Conservation (phyloP, 345 rosid species). For the Camelina hispida region DNA sequence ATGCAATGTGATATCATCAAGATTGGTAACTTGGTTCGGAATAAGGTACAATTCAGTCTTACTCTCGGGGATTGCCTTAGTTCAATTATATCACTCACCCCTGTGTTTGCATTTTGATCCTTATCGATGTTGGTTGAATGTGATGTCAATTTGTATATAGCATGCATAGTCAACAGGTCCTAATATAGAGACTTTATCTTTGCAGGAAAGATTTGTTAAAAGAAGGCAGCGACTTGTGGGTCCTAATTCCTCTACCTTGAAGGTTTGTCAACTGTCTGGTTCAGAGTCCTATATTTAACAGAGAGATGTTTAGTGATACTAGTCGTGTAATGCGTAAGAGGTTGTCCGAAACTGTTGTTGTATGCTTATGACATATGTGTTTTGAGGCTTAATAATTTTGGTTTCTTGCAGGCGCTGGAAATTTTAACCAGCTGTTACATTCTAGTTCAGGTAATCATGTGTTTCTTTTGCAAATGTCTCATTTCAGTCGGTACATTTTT, state of each 20-base stretch:
- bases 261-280: constrained; percentile 53
- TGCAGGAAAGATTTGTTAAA: constrained; percentile 91
- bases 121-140: not conserved
- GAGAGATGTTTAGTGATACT: constrained; percentile 11
- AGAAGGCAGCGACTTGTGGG: constrained; percentile 89
- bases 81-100: not conserved
- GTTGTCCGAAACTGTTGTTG: not conserved
- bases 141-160: not conserved
- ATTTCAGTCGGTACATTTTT: not conserved
- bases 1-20: constrained; percentile 88
- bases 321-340: constrained; percentile 9
- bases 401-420: constrained; percentile 79
- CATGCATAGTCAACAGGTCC: constrained; percentile 1
- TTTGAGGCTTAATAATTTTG: constrained; percentile 33
- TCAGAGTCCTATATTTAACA: not conserved
- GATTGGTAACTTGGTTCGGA: constrained; percentile 81
- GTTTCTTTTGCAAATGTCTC: constrained; percentile 18
- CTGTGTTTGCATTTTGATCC: constrained; percentile 3
- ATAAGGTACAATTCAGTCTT: constrained; percentile 56
- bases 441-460: constrained; percentile 77
- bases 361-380: constrained; percentile 31
- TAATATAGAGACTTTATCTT: constrained; percentile 19
- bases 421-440: constrained; percentile 88
- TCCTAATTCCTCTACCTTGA: constrained; percentile 88
- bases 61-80: not conserved